Conservation (phyloP, 495 filamentous ascomycete genomes). For the Penicillium steckii region DNA sequence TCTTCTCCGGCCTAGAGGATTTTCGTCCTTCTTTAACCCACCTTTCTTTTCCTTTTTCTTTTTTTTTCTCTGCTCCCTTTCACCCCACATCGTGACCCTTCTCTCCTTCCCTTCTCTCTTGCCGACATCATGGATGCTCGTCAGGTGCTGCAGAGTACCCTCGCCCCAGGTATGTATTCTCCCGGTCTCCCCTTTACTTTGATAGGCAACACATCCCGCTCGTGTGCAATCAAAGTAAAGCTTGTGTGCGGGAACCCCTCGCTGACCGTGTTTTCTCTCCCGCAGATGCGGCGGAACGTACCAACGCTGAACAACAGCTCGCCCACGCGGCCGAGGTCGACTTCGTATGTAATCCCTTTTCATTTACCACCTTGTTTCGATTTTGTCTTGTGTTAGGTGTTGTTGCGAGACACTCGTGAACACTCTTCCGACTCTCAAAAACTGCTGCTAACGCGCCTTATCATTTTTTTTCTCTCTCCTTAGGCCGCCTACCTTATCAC, state of each 20-base stretch:
- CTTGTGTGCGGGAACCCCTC: conserved; percentile 6
- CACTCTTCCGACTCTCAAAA: neutral
- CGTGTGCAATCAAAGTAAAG: neutral
- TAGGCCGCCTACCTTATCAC: conserved; percentile 89
- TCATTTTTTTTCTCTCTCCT: conserved; percentile 15
- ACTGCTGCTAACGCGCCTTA: neutral
- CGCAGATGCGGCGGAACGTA: conserved; percentile 83
- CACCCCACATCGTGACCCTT: conserved; percentile 21
- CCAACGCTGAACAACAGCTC: conserved; percentile 91
- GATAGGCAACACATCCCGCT: conserved; percentile 4
- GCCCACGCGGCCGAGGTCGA: conserved; percentile 86
- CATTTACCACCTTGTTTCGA: neutral
- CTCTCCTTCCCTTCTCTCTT: conserved; percentile 20
- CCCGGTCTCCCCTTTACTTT: neutral
- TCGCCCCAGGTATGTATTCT: conserved; percentile 73
- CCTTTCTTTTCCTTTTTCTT: conserved; percentile 31
- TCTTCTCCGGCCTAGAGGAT: conserved; percentile 9
- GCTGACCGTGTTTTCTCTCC: conserved; percentile 27
- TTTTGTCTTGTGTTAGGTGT: neutral
- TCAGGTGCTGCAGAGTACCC: conserved; percentile 86
- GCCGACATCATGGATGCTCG: conserved; percentile 67
- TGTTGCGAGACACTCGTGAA: neutral
- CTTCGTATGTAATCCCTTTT: conserved; percentile 69
- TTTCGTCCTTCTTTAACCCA: too few relatives aligned
- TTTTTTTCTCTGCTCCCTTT: conserved; percentile 16